A percentile compares a stretch with the other conserved stretches of the same genome.
Conservation (phyloP, 2,329 filamentous ascomycete genomes). For the Exophiala phaeomuriformis region DNA sequence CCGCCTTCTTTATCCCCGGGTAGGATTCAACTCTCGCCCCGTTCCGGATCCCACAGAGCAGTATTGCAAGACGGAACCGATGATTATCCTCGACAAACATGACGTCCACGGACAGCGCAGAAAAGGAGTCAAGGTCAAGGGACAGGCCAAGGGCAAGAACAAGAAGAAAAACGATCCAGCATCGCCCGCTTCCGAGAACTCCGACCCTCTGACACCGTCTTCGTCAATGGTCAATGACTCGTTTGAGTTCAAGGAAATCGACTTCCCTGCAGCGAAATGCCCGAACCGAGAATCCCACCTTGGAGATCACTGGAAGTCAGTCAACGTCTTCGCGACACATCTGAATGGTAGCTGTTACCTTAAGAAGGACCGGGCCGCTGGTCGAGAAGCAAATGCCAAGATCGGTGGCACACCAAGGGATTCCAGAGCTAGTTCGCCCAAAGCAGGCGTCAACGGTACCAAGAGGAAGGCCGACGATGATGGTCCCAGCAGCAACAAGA, state of each 20-base stretch:
- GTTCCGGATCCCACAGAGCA: slow-evolving; percentile 41
- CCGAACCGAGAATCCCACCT: slow-evolving; percentile 27
- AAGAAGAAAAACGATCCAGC: slow-evolving; percentile 41
- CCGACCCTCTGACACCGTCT: slow-evolving; percentile 25
- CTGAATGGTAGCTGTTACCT: slow-evolving; percentile 27
- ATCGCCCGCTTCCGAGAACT: slow-evolving; percentile 30
- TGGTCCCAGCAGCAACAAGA: slow-evolving; percentile 17
- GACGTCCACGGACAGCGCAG: slow-evolving; percentile 50
- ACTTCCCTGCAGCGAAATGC: slow-evolving; percentile 27
- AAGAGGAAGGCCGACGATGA: slow-evolving; percentile 27
- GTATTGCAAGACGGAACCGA: slow-evolving; percentile 55
- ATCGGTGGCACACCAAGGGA: slow-evolving; percentile 26
- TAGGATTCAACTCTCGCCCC: slow-evolving; percentile 43
- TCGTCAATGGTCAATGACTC: slow-evolving; percentile 24
- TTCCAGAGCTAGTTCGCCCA: slow-evolving; percentile 27
- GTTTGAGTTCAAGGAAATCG: slow-evolving; percentile 28
- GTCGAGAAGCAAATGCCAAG: slow-evolving; percentile 26
- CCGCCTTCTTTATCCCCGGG: slow-evolving; percentile 51
- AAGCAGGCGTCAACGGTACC: slow-evolving; percentile 21
- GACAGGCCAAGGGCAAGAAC: slow-evolving; percentile 36
- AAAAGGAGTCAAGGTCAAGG: slow-evolving; percentile 28
- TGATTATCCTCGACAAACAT: slow-evolving; percentile 51
- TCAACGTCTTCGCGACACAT: slow-evolving; percentile 28
- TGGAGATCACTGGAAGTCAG: slow-evolving; percentile 28
- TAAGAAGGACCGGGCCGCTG: slow-evolving; percentile 24